Evolutionary conservation across 2,329 filamentous ascomycete species (phyloP).

Genomic region (Neopestalotiopsis rosae): DNA sequence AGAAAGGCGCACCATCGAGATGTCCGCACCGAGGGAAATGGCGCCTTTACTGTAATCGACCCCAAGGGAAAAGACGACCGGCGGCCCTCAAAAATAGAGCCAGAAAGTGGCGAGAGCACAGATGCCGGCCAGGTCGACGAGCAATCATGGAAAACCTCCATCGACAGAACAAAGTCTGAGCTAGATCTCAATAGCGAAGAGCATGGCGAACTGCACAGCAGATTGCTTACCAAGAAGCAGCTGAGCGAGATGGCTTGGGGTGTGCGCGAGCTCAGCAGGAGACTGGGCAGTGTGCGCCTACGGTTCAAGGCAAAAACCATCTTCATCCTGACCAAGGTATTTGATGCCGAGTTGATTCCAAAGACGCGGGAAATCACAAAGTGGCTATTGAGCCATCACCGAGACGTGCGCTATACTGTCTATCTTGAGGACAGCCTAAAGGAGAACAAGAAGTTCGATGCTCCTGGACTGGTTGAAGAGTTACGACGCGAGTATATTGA

Average conservation of each 20-base stretch:
- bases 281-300: constrained; percentile 81
- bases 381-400: constrained; percentile 80
- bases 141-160: constrained; percentile 56
- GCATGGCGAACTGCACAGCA: constrained; percentile 52
- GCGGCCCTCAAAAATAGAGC: constrained; percentile 39
- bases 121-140: constrained; percentile 62
- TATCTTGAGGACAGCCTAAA: constrained; percentile 82
- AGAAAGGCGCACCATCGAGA: constrained; percentile 35
- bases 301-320: constrained; percentile 82
- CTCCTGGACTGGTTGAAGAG: constrained; percentile 69
- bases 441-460: constrained; percentile 75
- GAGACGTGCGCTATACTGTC: constrained; percentile 73
- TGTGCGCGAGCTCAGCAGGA: constrained; percentile 87
- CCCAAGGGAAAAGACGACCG: constrained; percentile 37
- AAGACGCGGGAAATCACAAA: constrained; percentile 78
- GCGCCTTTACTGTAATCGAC: constrained; percentile 37
- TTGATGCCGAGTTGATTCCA: constrained; percentile 79
- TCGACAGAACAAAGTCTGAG: constrained; percentile 49
- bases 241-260: constrained; percentile 97
- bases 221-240: constrained; percentile 93
- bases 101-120: constrained; percentile 44
- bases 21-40: constrained; percentile 33
- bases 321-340: constrained; percentile 90
- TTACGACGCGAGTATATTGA: constrained; percentile 51
- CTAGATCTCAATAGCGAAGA: constrained; percentile 41